phyloP scores from a whole-genome alignment of 2,329 filamentous ascomycete genomes.

The Amylocarpus encephaloides region DNA sequence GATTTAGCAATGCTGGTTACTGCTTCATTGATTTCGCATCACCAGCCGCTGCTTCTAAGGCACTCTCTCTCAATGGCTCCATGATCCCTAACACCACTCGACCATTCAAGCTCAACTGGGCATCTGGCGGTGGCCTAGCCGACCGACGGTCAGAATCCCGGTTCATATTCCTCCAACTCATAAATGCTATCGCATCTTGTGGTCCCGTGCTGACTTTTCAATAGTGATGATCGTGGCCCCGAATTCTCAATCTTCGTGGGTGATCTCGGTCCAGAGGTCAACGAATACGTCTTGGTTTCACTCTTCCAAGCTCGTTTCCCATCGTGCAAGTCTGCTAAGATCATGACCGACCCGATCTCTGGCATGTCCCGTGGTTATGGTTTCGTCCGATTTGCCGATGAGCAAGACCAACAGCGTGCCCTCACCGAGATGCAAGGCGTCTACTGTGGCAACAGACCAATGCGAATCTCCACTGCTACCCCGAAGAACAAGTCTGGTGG shows the following conservation, averaged over 20 bases:
- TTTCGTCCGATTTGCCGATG: constrained; percentile 94
- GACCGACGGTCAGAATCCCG: constrained; percentile 68
- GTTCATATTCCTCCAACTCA: constrained; percentile 25
- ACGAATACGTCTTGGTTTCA: constrained; percentile 94
- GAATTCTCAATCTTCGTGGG: constrained; percentile 98
- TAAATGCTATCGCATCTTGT: constrained; percentile 8
- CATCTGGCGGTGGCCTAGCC: constrained; percentile 88
- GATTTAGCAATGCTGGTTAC: constrained; percentile 82
- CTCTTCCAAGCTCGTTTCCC: constrained; percentile 95
- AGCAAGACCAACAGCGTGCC: constrained; percentile 92
- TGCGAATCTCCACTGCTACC: constrained; percentile 96
- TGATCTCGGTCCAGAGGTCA: constrained; percentile 95
- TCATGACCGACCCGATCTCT: constrained; percentile 98
- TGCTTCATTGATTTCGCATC: constrained; percentile 93
- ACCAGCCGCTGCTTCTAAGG: constrained; percentile 82
- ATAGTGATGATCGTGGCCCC: constrained; percentile 87
- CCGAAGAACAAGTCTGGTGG: constrained; percentile 76
- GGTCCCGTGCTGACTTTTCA: constrained; percentile 17
- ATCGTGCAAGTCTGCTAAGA: constrained; percentile 98
- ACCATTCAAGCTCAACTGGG: constrained; percentile 99
- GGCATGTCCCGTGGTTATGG: constrained; percentile 97
- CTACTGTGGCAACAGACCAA: constrained; percentile 96
- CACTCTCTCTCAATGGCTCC: constrained; percentile 80
- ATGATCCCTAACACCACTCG: constrained; percentile 90
- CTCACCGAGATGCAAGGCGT: constrained; percentile 98